A percentile compares a stretch with the other conserved stretches of the same genome.
Evolutionary conservation across 2,329 filamentous ascomycete genomes (phyloP).

Genomic region (Metarhizium guizhouense): DNA sequence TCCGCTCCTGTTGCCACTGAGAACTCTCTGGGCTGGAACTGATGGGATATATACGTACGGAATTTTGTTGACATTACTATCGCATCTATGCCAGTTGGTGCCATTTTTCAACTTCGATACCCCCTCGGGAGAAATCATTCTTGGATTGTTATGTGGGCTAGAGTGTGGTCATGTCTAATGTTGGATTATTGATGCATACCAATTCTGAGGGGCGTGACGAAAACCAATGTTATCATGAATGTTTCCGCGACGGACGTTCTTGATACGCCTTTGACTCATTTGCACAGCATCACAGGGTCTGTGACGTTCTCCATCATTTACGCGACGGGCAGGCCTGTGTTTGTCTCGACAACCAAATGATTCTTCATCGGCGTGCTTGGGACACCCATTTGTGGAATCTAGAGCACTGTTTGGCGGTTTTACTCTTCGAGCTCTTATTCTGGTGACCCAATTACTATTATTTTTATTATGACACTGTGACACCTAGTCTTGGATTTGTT

Average conservation of each 20-base stretch:
- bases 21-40: slow-evolving; percentile 96
- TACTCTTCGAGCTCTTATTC: slow-evolving; percentile 4
- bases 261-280: not conserved
- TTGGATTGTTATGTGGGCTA: slow-evolving; percentile 1
- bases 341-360: not conserved
- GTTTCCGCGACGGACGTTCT: not conserved
- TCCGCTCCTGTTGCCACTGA: slow-evolving; percentile 85
- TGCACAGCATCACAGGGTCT: not conserved
- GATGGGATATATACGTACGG: slow-evolving; percentile 9
- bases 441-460: slow-evolving; percentile 1
- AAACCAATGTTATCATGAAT: not conserved
- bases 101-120: slow-evolving; percentile 20
- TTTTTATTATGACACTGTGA: not conserved
- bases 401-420: not conserved
- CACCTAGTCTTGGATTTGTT: not conserved
- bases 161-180: not conserved
- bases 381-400: not conserved
- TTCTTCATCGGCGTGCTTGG: not conserved
- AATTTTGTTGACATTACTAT: not conserved
- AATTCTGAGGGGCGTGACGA: not conserved
- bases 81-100: slow-evolving; percentile 9
- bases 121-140: slow-evolving; percentile 18
- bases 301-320: not conserved
- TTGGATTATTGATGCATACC: not conserved
- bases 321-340: not conserved